Conservation (phyloP, 306 rosid genomes). For the Vachellia pachyceras region DNA sequence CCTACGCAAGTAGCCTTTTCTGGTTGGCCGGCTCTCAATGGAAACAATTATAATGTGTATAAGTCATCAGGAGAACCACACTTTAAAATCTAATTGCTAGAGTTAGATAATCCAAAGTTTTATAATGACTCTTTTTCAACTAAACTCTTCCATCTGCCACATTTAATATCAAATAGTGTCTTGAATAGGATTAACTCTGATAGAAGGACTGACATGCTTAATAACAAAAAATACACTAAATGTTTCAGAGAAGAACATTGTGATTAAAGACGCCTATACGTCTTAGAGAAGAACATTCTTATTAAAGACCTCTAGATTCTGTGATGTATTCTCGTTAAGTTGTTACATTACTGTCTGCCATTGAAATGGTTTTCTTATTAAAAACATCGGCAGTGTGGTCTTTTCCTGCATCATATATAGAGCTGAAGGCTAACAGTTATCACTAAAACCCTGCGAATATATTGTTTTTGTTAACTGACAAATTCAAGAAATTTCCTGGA, state of each 20-base stretch:
- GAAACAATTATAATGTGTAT: too few species aligned
- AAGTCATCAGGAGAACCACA: too few species aligned
- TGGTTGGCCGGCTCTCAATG: too few species aligned
- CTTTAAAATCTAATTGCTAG: too few species aligned
- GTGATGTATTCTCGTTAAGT: background rate
- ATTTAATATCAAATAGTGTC: too few species aligned
- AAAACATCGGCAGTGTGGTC: background rate
- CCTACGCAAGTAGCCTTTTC: too few species aligned
- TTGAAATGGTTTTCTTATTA: background rate
- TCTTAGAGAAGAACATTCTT: background rate
- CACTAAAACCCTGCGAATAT: background rate
- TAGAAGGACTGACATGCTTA: too few species aligned
- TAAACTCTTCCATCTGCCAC: too few species aligned
- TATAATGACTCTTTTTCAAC: too few species aligned
- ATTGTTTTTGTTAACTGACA: background rate
- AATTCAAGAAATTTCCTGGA: background rate
- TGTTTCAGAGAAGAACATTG: background rate
- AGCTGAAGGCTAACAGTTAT: background rate
- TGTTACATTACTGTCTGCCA: background rate
- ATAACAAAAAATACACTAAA: too few species aligned
- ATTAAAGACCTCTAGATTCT: background rate
- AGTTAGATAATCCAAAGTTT: too few species aligned
- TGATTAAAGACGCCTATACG: background rate
- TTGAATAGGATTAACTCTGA: too few species aligned
- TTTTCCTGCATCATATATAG: background rate